A percentile compares a stretch with the other conserved stretches of the same genome.
phyloP scores from a whole-genome alignment of 2,329 filamentous ascomycete species.

The Epichloe scottii region DNA sequence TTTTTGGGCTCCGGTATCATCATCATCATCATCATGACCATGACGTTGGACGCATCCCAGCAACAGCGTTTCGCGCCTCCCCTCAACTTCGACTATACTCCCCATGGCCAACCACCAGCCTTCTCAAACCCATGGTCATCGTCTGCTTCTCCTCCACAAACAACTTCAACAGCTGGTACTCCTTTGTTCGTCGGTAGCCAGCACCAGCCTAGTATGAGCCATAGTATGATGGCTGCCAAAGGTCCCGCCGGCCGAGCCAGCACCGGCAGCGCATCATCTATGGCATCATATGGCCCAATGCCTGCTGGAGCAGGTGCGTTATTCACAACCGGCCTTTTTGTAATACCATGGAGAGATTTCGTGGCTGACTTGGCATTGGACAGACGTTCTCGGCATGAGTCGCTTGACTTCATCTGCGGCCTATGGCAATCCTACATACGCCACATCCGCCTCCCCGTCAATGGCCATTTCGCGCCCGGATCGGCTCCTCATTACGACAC shows the following conservation, averaged over 20 bases:
- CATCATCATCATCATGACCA: slow-evolving; percentile 58
- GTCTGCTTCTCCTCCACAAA: slow-evolving; percentile 30
- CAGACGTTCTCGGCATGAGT: slow-evolving; percentile 60
- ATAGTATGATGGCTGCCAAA: slow-evolving; percentile 40
- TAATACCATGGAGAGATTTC: slow-evolving; percentile 20
- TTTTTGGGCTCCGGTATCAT: neutral
- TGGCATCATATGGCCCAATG: slow-evolving; percentile 61
- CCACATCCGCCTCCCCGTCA: slow-evolving; percentile 56
- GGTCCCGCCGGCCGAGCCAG: slow-evolving; percentile 38
- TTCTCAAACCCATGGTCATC: slow-evolving; percentile 87
- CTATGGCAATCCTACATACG: slow-evolving; percentile 58
- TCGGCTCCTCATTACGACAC: slow-evolving; percentile 62
- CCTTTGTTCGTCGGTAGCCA: slow-evolving; percentile 52
- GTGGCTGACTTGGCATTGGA: slow-evolving; percentile 39
- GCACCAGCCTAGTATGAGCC: slow-evolving; percentile 30
- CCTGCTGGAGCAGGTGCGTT: slow-evolving; percentile 58
- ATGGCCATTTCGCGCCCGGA: slow-evolving; percentile 47
- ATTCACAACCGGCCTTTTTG: neutral
- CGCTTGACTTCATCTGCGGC: slow-evolving; percentile 51
- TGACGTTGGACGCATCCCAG: slow-evolving; percentile 75
- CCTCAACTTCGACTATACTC: slow-evolving; percentile 66
- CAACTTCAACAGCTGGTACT: slow-evolving; percentile 40
- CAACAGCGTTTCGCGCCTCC: slow-evolving; percentile 65
- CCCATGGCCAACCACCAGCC: slow-evolving; percentile 44
- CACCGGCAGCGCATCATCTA: slow-evolving; percentile 42